Conservation (phyloP, 1,139 yeast genomes). For the Zygosaccharomyces sapae region DNA sequence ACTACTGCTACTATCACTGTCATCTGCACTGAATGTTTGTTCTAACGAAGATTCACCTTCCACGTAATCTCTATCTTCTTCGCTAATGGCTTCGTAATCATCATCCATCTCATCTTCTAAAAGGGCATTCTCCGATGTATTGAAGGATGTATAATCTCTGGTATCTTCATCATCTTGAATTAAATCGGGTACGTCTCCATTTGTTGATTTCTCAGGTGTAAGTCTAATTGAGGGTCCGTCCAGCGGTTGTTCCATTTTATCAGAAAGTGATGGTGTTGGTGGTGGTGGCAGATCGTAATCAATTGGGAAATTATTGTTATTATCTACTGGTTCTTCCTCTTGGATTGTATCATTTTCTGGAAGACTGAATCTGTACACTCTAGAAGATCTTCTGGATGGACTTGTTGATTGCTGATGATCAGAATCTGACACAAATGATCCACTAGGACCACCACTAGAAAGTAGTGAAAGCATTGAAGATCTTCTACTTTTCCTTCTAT, state of each 20-base stretch:
- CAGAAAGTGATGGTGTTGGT: background rate
- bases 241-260: conserved; percentile 4
- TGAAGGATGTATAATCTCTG: conserved; percentile 28
- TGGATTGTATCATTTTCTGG: background rate
- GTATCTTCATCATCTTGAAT: conserved; percentile 34
- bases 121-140: conserved; percentile 34
- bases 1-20: conserved; percentile 7
- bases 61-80: conserved; percentile 28
- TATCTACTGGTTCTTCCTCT: background rate
- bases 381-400: conserved; percentile 4
- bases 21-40: conserved; percentile 9
- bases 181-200: conserved; percentile 31
- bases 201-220: conserved; percentile 21
- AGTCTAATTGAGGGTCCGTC: conserved; percentile 17
- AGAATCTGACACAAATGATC: background rate
- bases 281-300: background rate
- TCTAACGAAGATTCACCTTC: conserved; percentile 19
- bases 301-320: background rate
- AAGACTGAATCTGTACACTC: conserved; percentile 1
- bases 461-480: conserved; percentile 22
- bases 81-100: conserved; percentile 23
- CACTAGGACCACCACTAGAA: conserved; percentile 4
- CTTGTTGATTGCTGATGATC: conserved; percentile 1
- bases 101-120: conserved; percentile 30
- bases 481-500: conserved; percentile 20